Conservation (phyloP, 176 grass and related monocot species). For the Areca catechu region DNA sequence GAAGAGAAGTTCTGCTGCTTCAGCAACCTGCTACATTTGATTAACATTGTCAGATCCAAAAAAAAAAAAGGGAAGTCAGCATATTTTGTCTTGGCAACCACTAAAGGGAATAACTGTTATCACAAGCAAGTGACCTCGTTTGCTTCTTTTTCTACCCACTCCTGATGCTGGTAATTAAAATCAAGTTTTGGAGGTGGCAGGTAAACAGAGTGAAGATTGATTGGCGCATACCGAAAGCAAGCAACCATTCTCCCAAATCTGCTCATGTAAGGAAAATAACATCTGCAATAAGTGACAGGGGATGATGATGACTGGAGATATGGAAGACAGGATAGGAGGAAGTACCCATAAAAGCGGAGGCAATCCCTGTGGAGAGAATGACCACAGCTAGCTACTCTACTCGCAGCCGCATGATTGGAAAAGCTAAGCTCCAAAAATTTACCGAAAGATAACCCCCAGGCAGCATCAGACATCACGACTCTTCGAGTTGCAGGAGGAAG, state of each 20-base stretch:
- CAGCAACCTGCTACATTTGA: conserved; percentile 48
- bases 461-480: conserved; percentile 99
- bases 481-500: conserved; percentile 89
- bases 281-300: no score
- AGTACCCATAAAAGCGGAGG: conserved; percentile 94
- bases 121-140: conserved; percentile 38
- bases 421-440: conserved; percentile 99
- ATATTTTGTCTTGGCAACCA: neutral
- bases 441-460: conserved; percentile 93
- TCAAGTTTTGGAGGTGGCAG: conserved; percentile 87
- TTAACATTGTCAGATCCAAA: conserved; percentile 24
- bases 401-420: conserved; percentile 94
- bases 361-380: conserved; percentile 99
- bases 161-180: conserved; percentile 87
- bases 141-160: conserved; percentile 95
- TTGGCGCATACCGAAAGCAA: conserved; percentile 84
- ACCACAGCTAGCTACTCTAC: conserved; percentile 97
- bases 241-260: conserved; percentile 88
- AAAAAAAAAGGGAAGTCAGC: conserved; percentile 3
- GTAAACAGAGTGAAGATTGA: conserved; percentile 86
- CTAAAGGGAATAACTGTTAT: conserved; percentile 8
- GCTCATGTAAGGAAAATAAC: conserved; percentile 2
- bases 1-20: conserved; percentile 58
- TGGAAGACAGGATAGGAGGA: neutral
- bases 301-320: no score